These are phyloP conservation scores for Periconia digitata DNA, from an alignment of 2,329 filamentous ascomycete species.

Conservation along the genomic window DNA sequence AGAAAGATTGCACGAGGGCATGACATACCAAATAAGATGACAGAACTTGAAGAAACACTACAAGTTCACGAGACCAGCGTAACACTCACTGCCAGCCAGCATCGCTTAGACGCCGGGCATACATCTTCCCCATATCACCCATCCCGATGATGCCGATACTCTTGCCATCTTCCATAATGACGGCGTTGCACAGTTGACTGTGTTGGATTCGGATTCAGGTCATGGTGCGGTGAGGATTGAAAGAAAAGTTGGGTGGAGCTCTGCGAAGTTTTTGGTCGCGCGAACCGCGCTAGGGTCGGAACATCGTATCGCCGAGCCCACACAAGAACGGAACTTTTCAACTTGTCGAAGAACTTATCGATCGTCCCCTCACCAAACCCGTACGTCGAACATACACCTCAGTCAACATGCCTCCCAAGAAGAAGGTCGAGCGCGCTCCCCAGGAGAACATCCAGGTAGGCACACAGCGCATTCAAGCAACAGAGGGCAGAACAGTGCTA, in stretches of 20 bases:
- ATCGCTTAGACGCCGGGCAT: slow-evolving; percentile 81
- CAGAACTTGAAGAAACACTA: background rate
- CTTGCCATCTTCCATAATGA: slow-evolving; percentile 62
- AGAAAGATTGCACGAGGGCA: slow-evolving; percentile 6
- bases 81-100: slow-evolving; percentile 91
- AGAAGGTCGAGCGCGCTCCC: slow-evolving; percentile 74
- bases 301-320: slow-evolving; percentile 3
- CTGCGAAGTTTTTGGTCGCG: slow-evolving; percentile 16
- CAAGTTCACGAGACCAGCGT: slow-evolving; percentile 19
- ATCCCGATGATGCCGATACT: slow-evolving; percentile 95
- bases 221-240: slow-evolving; percentile 21
- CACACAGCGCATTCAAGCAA: background rate
- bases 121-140: slow-evolving; percentile 99
- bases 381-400: slow-evolving; percentile 31
- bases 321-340: slow-evolving; percentile 6
- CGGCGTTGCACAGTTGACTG: slow-evolving; percentile 32
- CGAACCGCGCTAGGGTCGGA: slow-evolving; percentile 15
- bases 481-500: slow-evolving; percentile 8
- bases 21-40: slow-evolving; percentile 29
- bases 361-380: slow-evolving; percentile 32
- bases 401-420: slow-evolving; percentile 79
- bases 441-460: slow-evolving; percentile 79
- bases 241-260: slow-evolving; percentile 14
- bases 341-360: slow-evolving; percentile 9
- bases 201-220: slow-evolving; percentile 29